Evolutionary conservation across 345 rosid genomes (phyloP).

Genomic region (Trapa incisa): DNA sequence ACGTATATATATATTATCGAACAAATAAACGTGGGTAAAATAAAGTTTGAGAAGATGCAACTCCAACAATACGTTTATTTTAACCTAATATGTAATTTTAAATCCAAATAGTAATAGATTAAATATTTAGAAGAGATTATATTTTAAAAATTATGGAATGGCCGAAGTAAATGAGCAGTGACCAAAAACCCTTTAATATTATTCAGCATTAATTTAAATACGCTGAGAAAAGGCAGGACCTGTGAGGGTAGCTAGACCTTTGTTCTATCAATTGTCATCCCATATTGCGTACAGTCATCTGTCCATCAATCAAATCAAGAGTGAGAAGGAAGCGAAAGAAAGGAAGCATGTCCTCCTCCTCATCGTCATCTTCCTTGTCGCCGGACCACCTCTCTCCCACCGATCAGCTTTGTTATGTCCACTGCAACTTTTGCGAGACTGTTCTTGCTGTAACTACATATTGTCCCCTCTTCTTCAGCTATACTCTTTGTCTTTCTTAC

Average conservation of each 20-base stretch:
- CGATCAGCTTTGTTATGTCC: slow-evolving; percentile 97
- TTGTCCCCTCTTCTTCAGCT: slow-evolving; percentile 5
- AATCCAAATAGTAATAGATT: no score
- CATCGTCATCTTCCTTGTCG: slow-evolving; percentile 41
- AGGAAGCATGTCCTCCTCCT: slow-evolving; percentile 24
- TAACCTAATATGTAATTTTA: no score
- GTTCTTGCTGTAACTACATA: slow-evolving; percentile 57
- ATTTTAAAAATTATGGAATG: no score
- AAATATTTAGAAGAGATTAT: no score
- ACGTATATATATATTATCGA: no score
- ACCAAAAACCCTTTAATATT: no score
- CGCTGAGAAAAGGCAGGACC: neutral
- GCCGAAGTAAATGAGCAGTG: no score
- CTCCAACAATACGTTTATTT: no score
- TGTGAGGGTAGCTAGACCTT: neutral
- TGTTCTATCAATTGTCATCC: neutral
- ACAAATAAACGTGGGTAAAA: no score
- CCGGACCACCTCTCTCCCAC: slow-evolving; percentile 78
- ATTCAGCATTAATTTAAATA: no score
- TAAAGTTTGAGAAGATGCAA: no score
- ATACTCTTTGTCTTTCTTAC: neutral
- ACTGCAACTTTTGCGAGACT: slow-evolving; percentile 85
- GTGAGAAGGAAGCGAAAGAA: slow-evolving; percentile 4
- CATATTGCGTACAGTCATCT: neutral
- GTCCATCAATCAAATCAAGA: slow-evolving; percentile 2